Base-by-base conservation (phyloP, 768 basidiomycete species). In the Ramaria sp. region DNA sequence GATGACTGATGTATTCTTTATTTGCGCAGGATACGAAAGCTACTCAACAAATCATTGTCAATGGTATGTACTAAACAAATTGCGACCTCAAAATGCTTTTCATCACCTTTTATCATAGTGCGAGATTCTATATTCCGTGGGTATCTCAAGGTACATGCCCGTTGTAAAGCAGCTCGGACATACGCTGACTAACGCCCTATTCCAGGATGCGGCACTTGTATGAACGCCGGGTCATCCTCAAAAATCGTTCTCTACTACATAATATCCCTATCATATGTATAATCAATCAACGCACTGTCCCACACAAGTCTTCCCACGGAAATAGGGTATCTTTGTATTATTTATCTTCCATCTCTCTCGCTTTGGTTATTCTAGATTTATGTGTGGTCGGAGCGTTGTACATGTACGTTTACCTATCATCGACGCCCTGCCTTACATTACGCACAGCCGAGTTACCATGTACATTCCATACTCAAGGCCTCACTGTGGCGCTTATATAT, bases 81-180 rank as follows among this genome's bases (percentile, higher is more conserved):
- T 9, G 11, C 2, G 42, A 43, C 17, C 7, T 37, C 34, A 37
- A 7, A n/a, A 43, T 19, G 17, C 4, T n/a, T 42, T 22, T 43
- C 17, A 43, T 19, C 2, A 43, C 10, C n/a, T 7, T 22, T 50
- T 20, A 45, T 39, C 61, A 3, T 49, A 86, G 84, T 86, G 7
- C 82, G 83, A 27, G 84, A 86, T 63, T 85, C 84, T 37, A 86
- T 86, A 59, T 85, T 86, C 74, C 75, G 84, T 64, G 84, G 83
- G 53, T 86, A 86, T 64, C 72, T 86, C 24, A 80, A 85, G 66
- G 85, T 39, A n/a, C 31, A 45, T 30, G 17, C 22, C 13, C 30
- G 7, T n/a, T 17, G 9, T 24, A 22, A n/a, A 20, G 15, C 19
- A 27, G 24, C 19, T 27, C 27, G 5, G 27, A 2, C 27, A 27